Conservation (phyloP, 306 rosid species). For the Pyrus communis region DNA sequence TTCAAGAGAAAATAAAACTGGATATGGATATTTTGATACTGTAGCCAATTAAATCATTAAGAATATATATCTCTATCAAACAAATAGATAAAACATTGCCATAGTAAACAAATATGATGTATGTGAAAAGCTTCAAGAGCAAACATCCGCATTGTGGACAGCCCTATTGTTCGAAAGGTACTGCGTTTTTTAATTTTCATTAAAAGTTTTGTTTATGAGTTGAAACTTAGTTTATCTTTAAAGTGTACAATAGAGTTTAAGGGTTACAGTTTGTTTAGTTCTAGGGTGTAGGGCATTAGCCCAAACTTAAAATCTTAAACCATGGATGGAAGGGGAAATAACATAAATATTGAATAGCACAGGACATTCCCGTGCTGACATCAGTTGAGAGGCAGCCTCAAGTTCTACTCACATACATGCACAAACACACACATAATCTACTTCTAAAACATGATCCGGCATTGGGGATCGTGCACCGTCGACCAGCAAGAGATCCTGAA, state of each 20-base stretch:
- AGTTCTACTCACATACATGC: background rate
- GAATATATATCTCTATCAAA: background rate
- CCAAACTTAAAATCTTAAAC: background rate
- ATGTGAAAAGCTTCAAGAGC: background rate
- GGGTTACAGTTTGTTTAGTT: background rate
- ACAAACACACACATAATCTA: background rate
- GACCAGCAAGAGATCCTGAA: background rate
- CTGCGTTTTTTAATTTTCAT: background rate
- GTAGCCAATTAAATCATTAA: background rate
- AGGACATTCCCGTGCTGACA: background rate
- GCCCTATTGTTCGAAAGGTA: background rate
- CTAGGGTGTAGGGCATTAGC: background rate
- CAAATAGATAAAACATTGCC: background rate
- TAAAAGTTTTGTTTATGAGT: background rate
- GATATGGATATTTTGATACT: background rate
- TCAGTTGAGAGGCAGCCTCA: background rate
- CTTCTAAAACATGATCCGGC: background rate
- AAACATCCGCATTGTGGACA: background rate
- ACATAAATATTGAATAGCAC: background rate
- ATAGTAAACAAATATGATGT: background rate
- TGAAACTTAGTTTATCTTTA: background rate
- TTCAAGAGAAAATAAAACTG: background rate
- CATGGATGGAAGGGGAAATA: background rate
- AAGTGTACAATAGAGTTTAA: background rate
- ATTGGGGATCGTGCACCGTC: background rate